Base-by-base conservation (phyloP, 495 filamentous ascomycete genomes). In the Margaritispora aquatica region DNA sequence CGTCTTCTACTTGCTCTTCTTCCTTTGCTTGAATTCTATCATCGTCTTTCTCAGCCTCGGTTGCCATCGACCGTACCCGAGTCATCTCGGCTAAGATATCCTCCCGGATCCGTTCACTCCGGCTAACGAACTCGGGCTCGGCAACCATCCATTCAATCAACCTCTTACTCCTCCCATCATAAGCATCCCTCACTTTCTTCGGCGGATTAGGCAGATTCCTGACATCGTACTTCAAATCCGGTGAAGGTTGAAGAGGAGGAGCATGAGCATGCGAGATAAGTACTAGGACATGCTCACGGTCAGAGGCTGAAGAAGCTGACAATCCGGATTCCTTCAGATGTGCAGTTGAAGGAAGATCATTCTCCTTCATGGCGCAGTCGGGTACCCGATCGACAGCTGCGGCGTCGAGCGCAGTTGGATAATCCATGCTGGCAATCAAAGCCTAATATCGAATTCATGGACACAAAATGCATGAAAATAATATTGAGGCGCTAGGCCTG, bases 171-270 rank as follows among this genome's bases (percentile, higher is more conserved):
- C 34, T 63, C 2, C 61, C 61, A 51, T 55, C 55, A 36, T 60
- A 31, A 17, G 52, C 26, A 53, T 63, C 61, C 20, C 61, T 29
- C 19, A 63, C 53, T 52, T 60, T 21, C 23, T 63, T 63, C 17
- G 61, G 61, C 13, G 57, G 61, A 36, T 63, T 63, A n/a, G 61
- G 54, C 11, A 63, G 52, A 13, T n/a, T 21, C 9, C 61, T 24
- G 7, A 63, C 51, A 54, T 63, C 61, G 29, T 56, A 52, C 26
- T 50, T 63, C n/a, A 63, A 46, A n/a, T 55, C 15, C 11, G 61
- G 55, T 1, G 49, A 1, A 4, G 61, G 61, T 2, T 51, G 41
- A 7, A 63, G 56, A n/a, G 61, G 61, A 1, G 61, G 61, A 1
- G 61, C 24, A 22, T 63, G 61, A 3, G 26, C 36, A 34, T 59